Percentiles rank a stretch among this genome's conserved stretches.
These are phyloP conservation scores for Mycena alexandri DNA, from an alignment of 768 basidiomycete genomes.

Conservation along the genomic window DNA sequence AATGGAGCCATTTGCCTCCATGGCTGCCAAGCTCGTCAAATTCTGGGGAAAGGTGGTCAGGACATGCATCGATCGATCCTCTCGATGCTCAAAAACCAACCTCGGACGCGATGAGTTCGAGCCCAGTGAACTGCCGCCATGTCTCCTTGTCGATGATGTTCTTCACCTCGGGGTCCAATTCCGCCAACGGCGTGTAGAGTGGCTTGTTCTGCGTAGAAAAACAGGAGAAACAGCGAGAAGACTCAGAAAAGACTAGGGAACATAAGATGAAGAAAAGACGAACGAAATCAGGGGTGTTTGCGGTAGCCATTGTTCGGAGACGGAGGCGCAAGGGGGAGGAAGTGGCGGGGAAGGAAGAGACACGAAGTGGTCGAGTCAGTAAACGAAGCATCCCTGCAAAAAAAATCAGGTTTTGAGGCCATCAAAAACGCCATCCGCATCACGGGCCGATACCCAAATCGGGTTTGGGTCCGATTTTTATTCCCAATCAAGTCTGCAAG, in stretches of 20 bases:
- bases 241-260: slow-evolving; percentile 3
- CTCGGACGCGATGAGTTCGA: slow-evolving; percentile 99
- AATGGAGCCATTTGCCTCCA: slow-evolving; percentile 99
- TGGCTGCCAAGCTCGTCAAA: slow-evolving; percentile 93
- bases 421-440: too few species aligned
- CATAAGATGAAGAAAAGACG: slow-evolving; percentile 44
- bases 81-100: slow-evolving; percentile 55
- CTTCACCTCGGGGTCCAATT: slow-evolving; percentile 95
- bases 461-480: too few species aligned
- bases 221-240: slow-evolving; percentile 5
- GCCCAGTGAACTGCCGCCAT: slow-evolving; percentile 97
- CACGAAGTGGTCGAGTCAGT: slow-evolving; percentile 42
- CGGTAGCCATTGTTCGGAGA: slow-evolving; percentile 69
- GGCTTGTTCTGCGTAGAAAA: slow-evolving; percentile 80
- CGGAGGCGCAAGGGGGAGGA: slow-evolving; percentile 42
- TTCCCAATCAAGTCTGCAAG: too few species aligned
- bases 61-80: slow-evolving; percentile 17
- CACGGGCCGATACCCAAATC: too few species aligned
- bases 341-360: slow-evolving; percentile 48
- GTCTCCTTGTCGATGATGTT: slow-evolving; percentile 99
- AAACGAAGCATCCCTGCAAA: slow-evolving; percentile 46
- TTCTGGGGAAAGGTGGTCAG: slow-evolving; percentile 66
- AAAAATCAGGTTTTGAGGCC: slow-evolving; percentile 1
- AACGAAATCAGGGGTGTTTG: slow-evolving; percentile 72
- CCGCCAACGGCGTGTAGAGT: slow-evolving; percentile 88